A percentile compares a stretch with the other conserved stretches of the same genome.
These are phyloP conservation scores for Rhazya stricta DNA, from an alignment of 257 asterid genomes.

Conservation along the genomic window DNA sequence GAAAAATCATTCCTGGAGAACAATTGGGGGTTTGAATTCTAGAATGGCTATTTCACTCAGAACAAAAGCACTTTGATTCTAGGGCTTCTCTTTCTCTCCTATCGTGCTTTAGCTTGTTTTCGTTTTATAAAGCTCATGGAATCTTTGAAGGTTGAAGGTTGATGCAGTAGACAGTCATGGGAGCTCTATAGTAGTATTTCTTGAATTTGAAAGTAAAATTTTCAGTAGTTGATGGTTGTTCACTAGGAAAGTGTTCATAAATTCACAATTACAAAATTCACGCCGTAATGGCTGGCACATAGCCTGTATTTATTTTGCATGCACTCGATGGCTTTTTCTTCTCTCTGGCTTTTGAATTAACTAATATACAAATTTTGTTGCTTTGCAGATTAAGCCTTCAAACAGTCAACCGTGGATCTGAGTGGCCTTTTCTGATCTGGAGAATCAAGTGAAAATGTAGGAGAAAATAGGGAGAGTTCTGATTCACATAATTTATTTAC, in stretches of 20 bases:
- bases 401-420: not conserved
- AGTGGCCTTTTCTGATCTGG: not conserved
- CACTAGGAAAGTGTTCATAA: not conserved
- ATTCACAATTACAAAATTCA: not conserved
- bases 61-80: not conserved
- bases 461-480: not conserved
- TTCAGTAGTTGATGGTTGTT: not conserved
- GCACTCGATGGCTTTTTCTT: not conserved
- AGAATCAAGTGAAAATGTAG: not conserved
- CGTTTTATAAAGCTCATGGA: not conserved
- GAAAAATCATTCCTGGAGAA: not conserved
- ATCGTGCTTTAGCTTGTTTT: not conserved
- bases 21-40: not conserved
- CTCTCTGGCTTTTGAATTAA: not conserved
- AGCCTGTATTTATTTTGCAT: not conserved
- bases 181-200: not conserved
- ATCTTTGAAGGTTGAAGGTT: not conserved
- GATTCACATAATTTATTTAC: not conserved
- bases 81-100: not conserved
- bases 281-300: not conserved
- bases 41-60: not conserved
- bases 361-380: not conserved
- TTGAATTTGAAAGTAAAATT: not conserved
- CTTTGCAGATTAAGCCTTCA: slow-evolving; percentile 16
- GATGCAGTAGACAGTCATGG: not conserved